These are phyloP conservation scores for Dendrobium catenatum DNA, from an alignment of 106 monocot species.

Conservation along the genomic window DNA sequence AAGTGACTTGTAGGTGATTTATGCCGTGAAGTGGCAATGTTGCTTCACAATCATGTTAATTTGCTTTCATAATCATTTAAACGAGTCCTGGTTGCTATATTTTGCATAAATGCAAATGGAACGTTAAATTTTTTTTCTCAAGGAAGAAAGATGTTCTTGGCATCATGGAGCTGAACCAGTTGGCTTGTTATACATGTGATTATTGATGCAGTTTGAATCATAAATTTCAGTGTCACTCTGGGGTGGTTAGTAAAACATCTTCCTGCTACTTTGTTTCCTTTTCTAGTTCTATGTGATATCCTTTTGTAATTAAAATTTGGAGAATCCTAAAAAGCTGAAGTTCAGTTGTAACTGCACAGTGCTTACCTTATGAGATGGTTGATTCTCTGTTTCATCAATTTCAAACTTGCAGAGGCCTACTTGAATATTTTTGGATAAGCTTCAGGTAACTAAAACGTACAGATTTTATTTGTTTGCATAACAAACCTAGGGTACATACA, in stretches of 20 bases:
- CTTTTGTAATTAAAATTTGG: not conserved
- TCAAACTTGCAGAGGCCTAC: not conserved
- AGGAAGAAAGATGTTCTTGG: not conserved
- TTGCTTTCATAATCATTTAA: not conserved
- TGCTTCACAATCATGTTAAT: not conserved
- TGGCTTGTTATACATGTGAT: not conserved
- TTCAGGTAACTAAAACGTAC: not conserved
- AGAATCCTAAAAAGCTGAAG: not conserved
- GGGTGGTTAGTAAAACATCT: no score
- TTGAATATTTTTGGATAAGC: not conserved
- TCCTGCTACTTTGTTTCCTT: no score
- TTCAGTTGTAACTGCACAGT: not conserved
- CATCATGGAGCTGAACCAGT: not conserved
- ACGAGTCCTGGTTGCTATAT: not conserved
- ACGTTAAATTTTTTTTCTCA: not conserved
- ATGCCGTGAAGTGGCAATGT: not conserved
- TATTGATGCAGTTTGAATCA: no score
- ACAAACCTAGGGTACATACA: no score
- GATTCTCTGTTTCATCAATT: not conserved
- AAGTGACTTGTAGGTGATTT: not conserved
- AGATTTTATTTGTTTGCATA: not conserved
- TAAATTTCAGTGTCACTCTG: no score
- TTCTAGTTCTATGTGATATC: no score
- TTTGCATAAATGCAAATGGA: not conserved
- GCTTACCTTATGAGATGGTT: not conserved